Percentiles rank a stretch among this genome's conserved stretches.
These are phyloP conservation scores for Ceratocystis alfenasii DNA, from an alignment of 2,329 filamentous ascomycete species.

Conservation along the genomic window DNA sequence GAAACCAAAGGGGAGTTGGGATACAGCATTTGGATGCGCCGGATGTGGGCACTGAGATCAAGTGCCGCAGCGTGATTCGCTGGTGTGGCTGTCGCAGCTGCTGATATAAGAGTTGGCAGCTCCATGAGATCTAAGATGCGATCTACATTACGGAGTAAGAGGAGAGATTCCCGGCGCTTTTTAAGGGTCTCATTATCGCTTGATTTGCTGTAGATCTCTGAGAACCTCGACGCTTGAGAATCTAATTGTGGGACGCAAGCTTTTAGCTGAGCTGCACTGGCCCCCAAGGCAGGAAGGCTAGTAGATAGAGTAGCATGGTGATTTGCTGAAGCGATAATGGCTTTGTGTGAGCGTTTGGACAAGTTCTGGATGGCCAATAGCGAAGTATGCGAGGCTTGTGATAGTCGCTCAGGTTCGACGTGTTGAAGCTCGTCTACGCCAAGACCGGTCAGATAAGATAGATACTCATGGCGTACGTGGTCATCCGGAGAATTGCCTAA, in stretches of 20 bases:
- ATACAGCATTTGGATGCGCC: conserved; percentile 70
- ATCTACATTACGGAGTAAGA: conserved; percentile 77
- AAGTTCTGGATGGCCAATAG: conserved; percentile 75
- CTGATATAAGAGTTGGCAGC: conserved; percentile 71
- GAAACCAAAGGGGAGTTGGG: conserved; percentile 63
- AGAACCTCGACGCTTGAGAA: conserved; percentile 64
- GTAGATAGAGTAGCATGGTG: conserved; percentile 61
- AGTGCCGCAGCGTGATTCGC: conserved; percentile 79
- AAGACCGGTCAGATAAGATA: conserved; percentile 64
- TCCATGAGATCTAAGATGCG: conserved; percentile 84
- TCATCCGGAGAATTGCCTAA: conserved; percentile 32
- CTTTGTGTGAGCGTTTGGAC: conserved; percentile 77
- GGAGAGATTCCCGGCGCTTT: conserved; percentile 63
- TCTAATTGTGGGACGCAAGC: conserved; percentile 69
- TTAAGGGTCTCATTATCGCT: conserved; percentile 58
- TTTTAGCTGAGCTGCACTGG: conserved; percentile 54
- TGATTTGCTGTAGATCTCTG: conserved; percentile 56
- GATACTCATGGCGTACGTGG: conserved; percentile 53
- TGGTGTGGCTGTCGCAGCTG: conserved; percentile 54
- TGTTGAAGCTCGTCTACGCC: conserved; percentile 59
- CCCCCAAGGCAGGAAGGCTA: conserved; percentile 59
- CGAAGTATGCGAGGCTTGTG: conserved; percentile 67
- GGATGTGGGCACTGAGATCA: conserved; percentile 88
- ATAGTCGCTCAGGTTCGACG: conserved; percentile 66
- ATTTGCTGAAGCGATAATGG: conserved; percentile 68